Base-by-base conservation (phyloP, 106 monocot genomes). In the Ottelia alismoides region DNA sequence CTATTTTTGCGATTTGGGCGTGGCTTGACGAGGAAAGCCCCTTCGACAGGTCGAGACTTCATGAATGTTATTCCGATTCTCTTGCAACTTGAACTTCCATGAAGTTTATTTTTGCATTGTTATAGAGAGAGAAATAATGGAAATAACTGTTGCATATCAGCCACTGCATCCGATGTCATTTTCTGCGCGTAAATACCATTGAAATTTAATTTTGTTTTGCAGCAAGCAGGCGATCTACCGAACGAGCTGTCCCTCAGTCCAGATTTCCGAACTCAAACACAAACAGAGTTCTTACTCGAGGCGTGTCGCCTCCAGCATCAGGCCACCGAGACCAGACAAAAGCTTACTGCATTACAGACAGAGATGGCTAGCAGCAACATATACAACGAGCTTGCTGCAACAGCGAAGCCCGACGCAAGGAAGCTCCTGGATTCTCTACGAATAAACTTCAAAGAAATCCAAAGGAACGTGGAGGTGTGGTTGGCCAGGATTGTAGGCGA, bases 401-500 rank as follows among this genome's bases (percentile, higher is more conserved):
- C 74, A 28, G 70, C 57, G 10, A 82, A 82, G 62, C 21, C 75
- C 45, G 56, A 31, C 55, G 62, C 73, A 11, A 81, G 51, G 57
- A 70, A 71, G 65, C 72, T 76, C 11, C n/a, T 85, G 63, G 85
- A 82, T 35, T 78, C 71, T 7, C 76, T 96, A 11, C 67, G 76
- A 29, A 85, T 28, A 63, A 82, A 79, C 51, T 82, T 89, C 64
- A 82, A 70, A 71, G 96, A 89, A 47, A 98, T 98, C 2, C 96
- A 98, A 70, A 73, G 89, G 53, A 89, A 79, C 30, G 52, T 89
- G 24, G 89, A 98, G 77, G 73, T 98, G 12, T 85, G 85, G 96
- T 53, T 98, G 68, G 89, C 96, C 0, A 78, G 96, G 46, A 89
- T 98, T 43, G 74, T 85, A 64, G 96, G 96, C 5, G 96, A 98